Evolutionary conservation across 495 filamentous ascomycete genomes (phyloP).

Genomic region (Chaetomidium leptoderma): DNA sequence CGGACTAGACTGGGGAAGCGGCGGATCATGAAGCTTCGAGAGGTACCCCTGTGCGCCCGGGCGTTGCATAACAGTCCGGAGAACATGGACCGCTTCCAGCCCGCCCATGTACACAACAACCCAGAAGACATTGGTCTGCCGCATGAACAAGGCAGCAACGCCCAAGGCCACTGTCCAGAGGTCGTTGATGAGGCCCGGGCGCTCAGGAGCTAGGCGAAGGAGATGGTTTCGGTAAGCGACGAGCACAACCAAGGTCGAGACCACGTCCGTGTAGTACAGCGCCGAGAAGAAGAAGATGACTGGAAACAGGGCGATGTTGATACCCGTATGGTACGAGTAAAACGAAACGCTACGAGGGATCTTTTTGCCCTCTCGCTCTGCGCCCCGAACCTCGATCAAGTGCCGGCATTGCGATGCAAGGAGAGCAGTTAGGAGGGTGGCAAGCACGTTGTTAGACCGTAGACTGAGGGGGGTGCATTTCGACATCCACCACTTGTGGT

Average conservation of each 20-base stretch:
- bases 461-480: constrained; percentile 47
- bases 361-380: constrained; percentile 7
- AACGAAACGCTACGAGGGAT: constrained; percentile 8
- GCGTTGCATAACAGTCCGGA: constrained; percentile 41
- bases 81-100: constrained; percentile 55
- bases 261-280: constrained; percentile 89
- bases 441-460: constrained; percentile 49
- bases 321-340: constrained; percentile 54
- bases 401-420: constrained; percentile 33
- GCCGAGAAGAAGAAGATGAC: constrained; percentile 92
- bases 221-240: constrained; percentile 62
- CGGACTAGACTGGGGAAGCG: constrained; percentile 50
- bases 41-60: constrained; percentile 21
- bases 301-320: constrained; percentile 85
- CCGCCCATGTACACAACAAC: constrained; percentile 80
- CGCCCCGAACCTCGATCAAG: constrained; percentile 27
- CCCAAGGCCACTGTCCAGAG: constrained; percentile 52
- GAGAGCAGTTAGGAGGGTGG: constrained; percentile 38
- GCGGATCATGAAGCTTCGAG: constrained; percentile 54
- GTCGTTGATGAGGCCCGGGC: constrained; percentile 30
- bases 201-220: constrained; percentile 27
- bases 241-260: constrained; percentile 63
- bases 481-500: constrained; percentile 27
- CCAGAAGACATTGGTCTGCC: constrained; percentile 98
- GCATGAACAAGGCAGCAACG: constrained; percentile 61